Evolutionary conservation across 768 basidiomycete species (phyloP).

Genomic region (Panaeolus cyanescens): DNA sequence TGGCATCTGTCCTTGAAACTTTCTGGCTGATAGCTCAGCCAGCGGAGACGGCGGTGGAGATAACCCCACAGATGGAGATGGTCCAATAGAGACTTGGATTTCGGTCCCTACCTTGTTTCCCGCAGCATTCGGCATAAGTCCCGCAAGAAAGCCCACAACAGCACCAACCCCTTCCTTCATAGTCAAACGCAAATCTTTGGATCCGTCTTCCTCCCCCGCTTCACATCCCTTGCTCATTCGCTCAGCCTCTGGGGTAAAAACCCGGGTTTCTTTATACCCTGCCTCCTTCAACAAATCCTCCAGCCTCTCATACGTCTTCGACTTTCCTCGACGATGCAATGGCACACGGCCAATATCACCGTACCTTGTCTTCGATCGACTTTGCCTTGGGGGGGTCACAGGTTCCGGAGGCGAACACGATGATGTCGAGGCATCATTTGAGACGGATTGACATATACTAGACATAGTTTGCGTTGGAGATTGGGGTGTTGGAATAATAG

Average conservation of each 20-base stretch:
- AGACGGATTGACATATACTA: slow-evolving; percentile 41
- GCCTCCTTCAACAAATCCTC: slow-evolving; percentile 87
- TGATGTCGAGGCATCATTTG: slow-evolving; percentile 36
- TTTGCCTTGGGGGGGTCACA: slow-evolving; percentile 43
- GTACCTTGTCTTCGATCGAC: slow-evolving; percentile 49
- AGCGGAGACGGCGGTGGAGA: slow-evolving; percentile 24
- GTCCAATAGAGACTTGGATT: background rate
- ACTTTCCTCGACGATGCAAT: slow-evolving; percentile 76
- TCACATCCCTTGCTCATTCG: slow-evolving; percentile 35
- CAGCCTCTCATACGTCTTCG: slow-evolving; percentile 78
- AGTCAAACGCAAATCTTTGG: slow-evolving; percentile 35
- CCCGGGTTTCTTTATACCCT: slow-evolving; percentile 90
- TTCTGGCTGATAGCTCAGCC: background rate
- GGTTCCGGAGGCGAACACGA: slow-evolving; percentile 45
- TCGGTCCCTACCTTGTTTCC: slow-evolving; percentile 15
- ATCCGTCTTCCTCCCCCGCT: slow-evolving; percentile 23
- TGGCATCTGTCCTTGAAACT: slow-evolving; percentile 21
- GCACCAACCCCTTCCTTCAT: slow-evolving; percentile 56
- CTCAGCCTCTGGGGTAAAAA: slow-evolving; percentile 85
- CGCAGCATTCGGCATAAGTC: slow-evolving; percentile 50
- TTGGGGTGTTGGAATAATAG: background rate
- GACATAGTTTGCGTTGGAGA: slow-evolving; percentile 40
- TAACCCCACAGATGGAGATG: slow-evolving; percentile 18
- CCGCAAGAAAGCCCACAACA: slow-evolving; percentile 68
- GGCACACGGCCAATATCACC: slow-evolving; percentile 71